Conservation (phyloP, 164 flowering plant species). For the Nelumbo lutea region DNA sequence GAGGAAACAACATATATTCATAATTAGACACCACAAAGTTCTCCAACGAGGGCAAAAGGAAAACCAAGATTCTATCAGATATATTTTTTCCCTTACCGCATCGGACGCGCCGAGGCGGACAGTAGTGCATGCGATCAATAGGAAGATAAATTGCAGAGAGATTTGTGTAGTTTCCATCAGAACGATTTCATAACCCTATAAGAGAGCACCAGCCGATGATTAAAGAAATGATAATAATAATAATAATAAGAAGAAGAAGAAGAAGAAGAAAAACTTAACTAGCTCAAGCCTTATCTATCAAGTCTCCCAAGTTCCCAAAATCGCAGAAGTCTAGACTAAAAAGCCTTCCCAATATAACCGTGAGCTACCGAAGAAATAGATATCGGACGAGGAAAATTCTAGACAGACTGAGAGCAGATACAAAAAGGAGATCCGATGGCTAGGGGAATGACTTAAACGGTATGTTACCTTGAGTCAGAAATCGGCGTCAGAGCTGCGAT, state of each 20-base stretch:
- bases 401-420: background rate
- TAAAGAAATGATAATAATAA: background rate
- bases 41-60: background rate
- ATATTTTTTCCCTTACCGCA: conserved; percentile 12
- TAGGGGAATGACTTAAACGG: background rate
- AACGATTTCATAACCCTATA: conserved; percentile 12
- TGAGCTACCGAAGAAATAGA: background rate
- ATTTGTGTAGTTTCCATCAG: conserved; percentile 21
- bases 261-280: background rate
- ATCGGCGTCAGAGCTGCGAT: background rate
- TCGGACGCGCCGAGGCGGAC: conserved; percentile 26
- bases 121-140: conserved; percentile 20
- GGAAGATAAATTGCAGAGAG: conserved; percentile 12
- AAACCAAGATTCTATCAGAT: background rate
- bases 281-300: background rate
- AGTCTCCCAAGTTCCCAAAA: too few species aligned
- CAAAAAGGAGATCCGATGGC: background rate
- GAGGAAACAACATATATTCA: background rate
- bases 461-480: background rate
- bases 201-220: background rate
- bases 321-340: too few species aligned
- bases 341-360: background rate
- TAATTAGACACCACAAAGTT: background rate
- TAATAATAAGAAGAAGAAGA: too few species aligned
- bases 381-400: background rate